Base-by-base conservation (phyloP, 1,139 yeast species). In the Scheffersomyces illinoinensis region DNA sequence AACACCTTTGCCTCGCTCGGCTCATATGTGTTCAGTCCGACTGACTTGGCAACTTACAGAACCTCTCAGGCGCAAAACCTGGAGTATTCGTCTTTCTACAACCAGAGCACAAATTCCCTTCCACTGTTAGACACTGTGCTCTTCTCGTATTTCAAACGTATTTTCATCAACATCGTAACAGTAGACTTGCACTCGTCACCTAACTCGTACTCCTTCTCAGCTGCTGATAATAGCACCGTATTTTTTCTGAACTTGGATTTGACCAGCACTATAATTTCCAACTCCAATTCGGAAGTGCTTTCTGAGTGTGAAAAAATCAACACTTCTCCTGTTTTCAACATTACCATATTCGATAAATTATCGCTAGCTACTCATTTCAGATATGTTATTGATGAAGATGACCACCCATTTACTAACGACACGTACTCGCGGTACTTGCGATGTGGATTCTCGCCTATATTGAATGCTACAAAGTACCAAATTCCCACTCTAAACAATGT, bases 371-470 rank as follows among this genome's bases (percentile, higher is more conserved):
- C 73, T 2, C 73, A 69, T 53, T 85, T 86, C 76, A 68, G 84
- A 53, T 79, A 76, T 59, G 70, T 76, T 2, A 58, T 71, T 23
- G 87, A 82, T 64, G 61, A 68, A 54, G 61, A 67, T 6, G 68
- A 58, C 10, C 57, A 58, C 3, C 74, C 74, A 21, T 85, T 79
- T 67, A 72, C 75, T 7, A 69, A 67, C 50, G 59, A 58, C 6
- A 67, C 75, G 0, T 73, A 85, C 49, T 65, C 68, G 39, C 65
- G 73, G 1, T 77, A 77, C 53, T 69, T 87, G 1, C 64, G 72
- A 23, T 82, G 89, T 66, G 96, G 96, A 0, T 81, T 75, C 57
- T 77, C 88, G 0, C 90, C 95, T 0, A 77, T 91, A 1, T 70
- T 91, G 23, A 83, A 80, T 61, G 73, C 82, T 7, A 62, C 76